Percentiles rank a stretch among this genome's conserved stretches.
Conservation (phyloP, 768 basidiomycete genomes). For the Lentinula guzmanii region DNA sequence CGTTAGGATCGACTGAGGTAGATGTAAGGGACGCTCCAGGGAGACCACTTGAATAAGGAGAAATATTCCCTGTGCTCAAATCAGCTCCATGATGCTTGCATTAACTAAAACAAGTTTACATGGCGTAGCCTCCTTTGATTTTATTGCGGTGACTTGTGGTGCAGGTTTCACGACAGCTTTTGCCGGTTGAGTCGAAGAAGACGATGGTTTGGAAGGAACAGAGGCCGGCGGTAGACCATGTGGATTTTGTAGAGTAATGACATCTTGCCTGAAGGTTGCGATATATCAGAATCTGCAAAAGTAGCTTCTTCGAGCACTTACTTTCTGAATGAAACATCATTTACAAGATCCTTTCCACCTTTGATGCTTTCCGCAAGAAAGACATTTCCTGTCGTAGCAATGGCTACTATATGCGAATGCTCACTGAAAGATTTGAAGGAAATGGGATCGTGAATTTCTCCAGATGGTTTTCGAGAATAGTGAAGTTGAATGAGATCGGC, state of each 20-base stretch:
- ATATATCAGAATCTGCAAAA: background rate
- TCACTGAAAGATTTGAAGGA: conserved; percentile 97
- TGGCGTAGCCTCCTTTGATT: conserved; percentile 54
- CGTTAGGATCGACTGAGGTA: conserved; percentile 80
- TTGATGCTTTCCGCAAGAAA: conserved; percentile 89
- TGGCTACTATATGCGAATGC: conserved; percentile 91
- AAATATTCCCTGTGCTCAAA: conserved; percentile 64
- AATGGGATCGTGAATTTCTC: conserved; percentile 91
- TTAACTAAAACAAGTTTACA: conserved; percentile 37
- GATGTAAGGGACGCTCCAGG: conserved; percentile 93
- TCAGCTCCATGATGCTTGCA: background rate
- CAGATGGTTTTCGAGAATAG: conserved; percentile 79
- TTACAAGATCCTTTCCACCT: conserved; percentile 80
- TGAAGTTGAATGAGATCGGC: conserved; percentile 74
- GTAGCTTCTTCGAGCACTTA: conserved; percentile 23
- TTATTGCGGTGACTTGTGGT: conserved; percentile 25
- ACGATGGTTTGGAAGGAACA: conserved; percentile 19
- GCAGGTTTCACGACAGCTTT: conserved; percentile 29
- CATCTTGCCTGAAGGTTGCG: conserved; percentile 56
- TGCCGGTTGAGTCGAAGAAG: conserved; percentile 25
- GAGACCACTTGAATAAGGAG: conserved; percentile 86
- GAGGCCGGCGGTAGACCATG: conserved; percentile 68
- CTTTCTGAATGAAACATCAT: conserved; percentile 83
- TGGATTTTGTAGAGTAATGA: conserved; percentile 92
- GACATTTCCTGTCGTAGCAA: conserved; percentile 88